Conservation (phyloP, 179 eudicot species). For the Kewa caespitosa region DNA sequence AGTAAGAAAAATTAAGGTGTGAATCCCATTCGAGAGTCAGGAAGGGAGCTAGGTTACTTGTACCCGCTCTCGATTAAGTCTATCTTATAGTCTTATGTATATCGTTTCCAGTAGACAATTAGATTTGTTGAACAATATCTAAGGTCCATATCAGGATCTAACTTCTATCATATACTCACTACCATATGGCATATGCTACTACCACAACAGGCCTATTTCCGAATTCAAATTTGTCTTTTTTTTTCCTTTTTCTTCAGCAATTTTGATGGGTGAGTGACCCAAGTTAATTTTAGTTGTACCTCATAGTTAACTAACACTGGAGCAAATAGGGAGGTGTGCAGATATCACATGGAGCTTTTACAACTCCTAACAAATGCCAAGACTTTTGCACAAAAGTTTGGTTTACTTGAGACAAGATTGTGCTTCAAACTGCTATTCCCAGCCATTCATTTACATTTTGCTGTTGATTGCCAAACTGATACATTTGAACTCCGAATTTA, state of each 20-base stretch:
- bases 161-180: slow-evolving; percentile 3
- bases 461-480: background rate
- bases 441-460: slow-evolving; percentile 4
- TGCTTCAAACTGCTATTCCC: background rate
- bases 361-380: background rate
- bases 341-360: background rate
- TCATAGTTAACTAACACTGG: slow-evolving; percentile 1
- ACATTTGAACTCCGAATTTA: slow-evolving; percentile 5
- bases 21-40: background rate
- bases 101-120: slow-evolving; percentile 9
- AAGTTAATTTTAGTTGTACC: background rate
- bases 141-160: slow-evolving; percentile 18
- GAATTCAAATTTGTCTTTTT: background rate
- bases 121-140: slow-evolving; percentile 4
- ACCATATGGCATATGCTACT: too few species aligned
- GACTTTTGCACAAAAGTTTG: background rate
- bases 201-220: background rate
- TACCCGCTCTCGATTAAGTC: slow-evolving; percentile 1
- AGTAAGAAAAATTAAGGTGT: slow-evolving; percentile 3
- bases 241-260: background rate
- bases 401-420: background rate
- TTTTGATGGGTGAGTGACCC: background rate
- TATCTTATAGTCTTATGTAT: slow-evolving; percentile 21
- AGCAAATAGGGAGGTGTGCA: background rate
- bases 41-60: background rate